Conservation (phyloP, 345 rosid species). For the Lenwebbia sp. region DNA sequence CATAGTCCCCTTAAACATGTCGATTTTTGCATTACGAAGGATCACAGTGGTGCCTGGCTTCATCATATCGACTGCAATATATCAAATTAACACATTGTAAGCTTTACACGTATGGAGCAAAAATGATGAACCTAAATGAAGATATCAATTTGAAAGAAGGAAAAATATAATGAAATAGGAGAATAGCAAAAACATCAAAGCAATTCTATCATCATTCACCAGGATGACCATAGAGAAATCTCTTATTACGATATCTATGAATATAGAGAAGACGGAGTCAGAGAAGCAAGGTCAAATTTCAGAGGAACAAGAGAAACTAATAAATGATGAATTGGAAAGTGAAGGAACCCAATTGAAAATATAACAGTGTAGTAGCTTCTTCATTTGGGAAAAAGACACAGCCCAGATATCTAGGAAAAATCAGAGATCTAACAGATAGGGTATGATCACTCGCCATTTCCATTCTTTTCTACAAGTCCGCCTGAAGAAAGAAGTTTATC, state of each 20-base stretch:
- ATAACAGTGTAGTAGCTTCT: neutral
- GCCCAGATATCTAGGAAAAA: neutral
- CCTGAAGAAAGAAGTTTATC: neutral
- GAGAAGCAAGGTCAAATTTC: neutral
- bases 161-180: neutral
- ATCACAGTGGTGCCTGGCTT: slow-evolving; percentile 55
- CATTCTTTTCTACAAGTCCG: neutral
- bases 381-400: neutral
- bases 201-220: neutral
- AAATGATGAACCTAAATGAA: neutral
- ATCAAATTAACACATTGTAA: neutral
- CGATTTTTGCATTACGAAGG: slow-evolving; percentile 85
- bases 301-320: neutral
- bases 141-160: neutral
- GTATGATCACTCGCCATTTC: neutral
- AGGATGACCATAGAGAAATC: neutral
- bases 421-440: neutral
- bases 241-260: neutral
- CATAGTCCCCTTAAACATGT: slow-evolving; percentile 98
- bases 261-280: neutral
- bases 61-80: slow-evolving; percentile 62
- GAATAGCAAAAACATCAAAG: neutral
- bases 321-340: neutral
- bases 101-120: neutral
- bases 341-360: neutral